A percentile compares a stretch with the other conserved stretches of the same genome.
phyloP scores from a whole-genome alignment of 2,329 filamentous ascomycete species.

The Seiridium unicorne region DNA sequence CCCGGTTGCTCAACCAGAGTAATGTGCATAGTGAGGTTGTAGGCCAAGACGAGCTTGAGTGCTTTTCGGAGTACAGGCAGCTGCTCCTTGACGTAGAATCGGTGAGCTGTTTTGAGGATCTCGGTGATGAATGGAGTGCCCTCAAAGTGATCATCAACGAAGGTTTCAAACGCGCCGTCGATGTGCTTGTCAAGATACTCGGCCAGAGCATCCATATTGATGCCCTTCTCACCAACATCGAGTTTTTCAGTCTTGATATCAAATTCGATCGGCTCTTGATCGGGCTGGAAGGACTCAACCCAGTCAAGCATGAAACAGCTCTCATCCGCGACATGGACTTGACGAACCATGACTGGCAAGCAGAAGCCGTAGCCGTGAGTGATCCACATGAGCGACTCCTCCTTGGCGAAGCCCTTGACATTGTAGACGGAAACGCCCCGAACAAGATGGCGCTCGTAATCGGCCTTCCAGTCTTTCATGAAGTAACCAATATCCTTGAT shows the following conservation, averaged over 20 bases:
- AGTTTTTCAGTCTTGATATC: constrained; percentile 86
- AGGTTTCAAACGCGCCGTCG: constrained; percentile 86
- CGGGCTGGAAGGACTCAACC: constrained; percentile 73
- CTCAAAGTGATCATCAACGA: constrained; percentile 94
- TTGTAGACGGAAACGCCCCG: constrained; percentile 90
- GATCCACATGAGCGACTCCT: constrained; percentile 78
- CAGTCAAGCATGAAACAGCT: constrained; percentile 93
- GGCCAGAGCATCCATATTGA: constrained; percentile 76
- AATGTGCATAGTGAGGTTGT: constrained; percentile 92
- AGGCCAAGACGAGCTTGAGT: constrained; percentile 89
- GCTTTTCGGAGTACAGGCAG: constrained; percentile 91
- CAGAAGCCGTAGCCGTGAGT: constrained; percentile 95
- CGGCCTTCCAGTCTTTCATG: constrained; percentile 99
- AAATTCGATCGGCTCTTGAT: constrained; percentile 74
- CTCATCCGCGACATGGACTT: constrained; percentile 89
- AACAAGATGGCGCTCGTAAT: constrained; percentile 87
- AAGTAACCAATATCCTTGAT: constrained; percentile 99
- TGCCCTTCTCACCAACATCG: constrained; percentile 84
- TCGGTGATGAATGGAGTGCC: constrained; percentile 93
- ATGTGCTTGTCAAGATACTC: constrained; percentile 96
- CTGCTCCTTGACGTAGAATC: constrained; percentile 86
- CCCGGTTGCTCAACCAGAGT: constrained; percentile 91
- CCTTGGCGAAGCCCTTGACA: constrained; percentile 78
- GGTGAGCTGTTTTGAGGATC: constrained; percentile 93
- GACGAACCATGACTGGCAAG: constrained; percentile 87